Evolutionary conservation across 2,329 filamentous ascomycete genomes (phyloP).

Genomic region (Hansfordia pulvinata): DNA sequence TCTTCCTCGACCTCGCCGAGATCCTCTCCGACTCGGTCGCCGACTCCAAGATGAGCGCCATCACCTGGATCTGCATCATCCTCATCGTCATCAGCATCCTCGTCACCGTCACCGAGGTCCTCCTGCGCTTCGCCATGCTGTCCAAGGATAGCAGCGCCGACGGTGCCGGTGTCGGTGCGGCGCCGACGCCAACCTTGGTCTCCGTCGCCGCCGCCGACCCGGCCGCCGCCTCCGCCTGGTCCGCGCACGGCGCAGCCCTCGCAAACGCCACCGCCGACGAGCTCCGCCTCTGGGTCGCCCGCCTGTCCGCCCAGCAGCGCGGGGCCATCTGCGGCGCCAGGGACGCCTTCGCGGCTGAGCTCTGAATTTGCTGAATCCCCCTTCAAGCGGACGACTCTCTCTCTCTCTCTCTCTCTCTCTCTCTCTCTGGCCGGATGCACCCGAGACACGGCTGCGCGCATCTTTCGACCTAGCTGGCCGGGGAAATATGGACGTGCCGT

Average conservation of each 20-base stretch:
- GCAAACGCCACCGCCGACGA: conserved; percentile 16
- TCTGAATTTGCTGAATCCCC: too few species aligned
- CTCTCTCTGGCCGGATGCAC: too few species aligned
- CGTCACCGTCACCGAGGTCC: conserved; percentile 82
- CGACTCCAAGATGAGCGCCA: conserved; percentile 87
- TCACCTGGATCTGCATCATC: conserved; percentile 97
- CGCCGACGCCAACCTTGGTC: neutral
- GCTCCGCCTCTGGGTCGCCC: conserved; percentile 13
- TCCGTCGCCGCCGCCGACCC: too few species aligned
- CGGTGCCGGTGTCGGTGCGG: conserved; percentile 3
- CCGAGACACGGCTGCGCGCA: too few species aligned
- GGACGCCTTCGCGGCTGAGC: too few species aligned
- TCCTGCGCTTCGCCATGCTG: conserved; percentile 71
- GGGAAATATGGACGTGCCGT: too few species aligned
- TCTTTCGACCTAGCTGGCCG: too few species aligned
- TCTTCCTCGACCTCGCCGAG: conserved; percentile 92
- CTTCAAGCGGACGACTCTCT: too few species aligned
- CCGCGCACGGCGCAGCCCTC: conserved; percentile 10
- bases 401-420: too few species aligned
- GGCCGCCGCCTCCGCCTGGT: conserved; percentile 4
- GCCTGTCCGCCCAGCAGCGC: conserved; percentile 13
- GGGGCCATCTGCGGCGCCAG: conserved; percentile 15
- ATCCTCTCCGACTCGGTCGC: conserved; percentile 87
- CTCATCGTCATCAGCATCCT: conserved; percentile 84
- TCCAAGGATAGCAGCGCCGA: conserved; percentile 22